Conservation (phyloP, 2,329 filamentous ascomycete genomes). For the Fusarium mexicanum region DNA sequence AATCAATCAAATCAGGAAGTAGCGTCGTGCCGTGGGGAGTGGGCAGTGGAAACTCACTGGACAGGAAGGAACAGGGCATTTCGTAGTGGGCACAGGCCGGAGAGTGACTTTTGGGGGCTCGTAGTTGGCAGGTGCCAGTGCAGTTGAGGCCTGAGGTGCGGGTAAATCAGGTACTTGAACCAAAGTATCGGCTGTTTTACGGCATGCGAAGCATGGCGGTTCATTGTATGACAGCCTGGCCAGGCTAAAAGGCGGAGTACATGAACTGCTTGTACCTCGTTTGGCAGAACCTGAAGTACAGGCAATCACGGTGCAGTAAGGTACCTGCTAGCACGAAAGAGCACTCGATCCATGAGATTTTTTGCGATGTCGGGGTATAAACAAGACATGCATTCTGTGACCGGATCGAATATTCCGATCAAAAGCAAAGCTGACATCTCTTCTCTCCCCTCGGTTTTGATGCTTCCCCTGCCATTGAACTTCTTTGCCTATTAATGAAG, state of each 20-base stretch:
- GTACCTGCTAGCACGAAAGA: conserved; percentile 4
- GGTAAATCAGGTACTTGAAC: conserved; percentile 8
- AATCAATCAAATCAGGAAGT: conserved; percentile 42
- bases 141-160: conserved; percentile 20
- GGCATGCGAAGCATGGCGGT: background rate
- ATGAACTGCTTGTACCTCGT: conserved; percentile 13
- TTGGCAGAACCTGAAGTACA: background rate
- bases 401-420: conserved; percentile 6
- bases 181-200: background rate
- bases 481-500: background rate
- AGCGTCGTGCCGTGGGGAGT: conserved; percentile 38
- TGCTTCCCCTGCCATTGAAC: background rate
- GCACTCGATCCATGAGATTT: background rate
- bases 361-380: conserved; percentile 6
- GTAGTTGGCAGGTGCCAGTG: conserved; percentile 40
- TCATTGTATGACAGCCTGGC: conserved; percentile 10
- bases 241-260: conserved; percentile 33
- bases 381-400: conserved; percentile 19
- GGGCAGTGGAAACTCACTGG: conserved; percentile 1
- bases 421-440: background rate
- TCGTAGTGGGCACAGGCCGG: conserved; percentile 35
- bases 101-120: conserved; percentile 26
- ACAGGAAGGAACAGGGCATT: background rate
- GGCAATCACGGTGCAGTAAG: conserved; percentile 13
- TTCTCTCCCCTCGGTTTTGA: background rate